Evolutionary conservation across 176 grass and related monocot species (phyloP).

Genomic region (Luzula sylvatica): DNA sequence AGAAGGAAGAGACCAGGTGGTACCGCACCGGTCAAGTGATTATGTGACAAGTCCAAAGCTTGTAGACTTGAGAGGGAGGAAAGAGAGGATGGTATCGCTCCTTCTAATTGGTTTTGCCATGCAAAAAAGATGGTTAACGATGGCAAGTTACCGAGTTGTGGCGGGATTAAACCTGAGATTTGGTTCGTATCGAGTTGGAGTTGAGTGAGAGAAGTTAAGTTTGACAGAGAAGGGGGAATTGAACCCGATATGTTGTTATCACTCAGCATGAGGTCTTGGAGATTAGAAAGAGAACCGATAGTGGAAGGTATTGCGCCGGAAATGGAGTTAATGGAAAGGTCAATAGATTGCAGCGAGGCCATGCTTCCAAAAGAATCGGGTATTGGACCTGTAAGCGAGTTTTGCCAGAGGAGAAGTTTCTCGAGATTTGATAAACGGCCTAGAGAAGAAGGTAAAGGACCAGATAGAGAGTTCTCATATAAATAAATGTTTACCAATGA

Average conservation of each 20-base stretch:
- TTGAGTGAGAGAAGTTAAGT: constrained; percentile 55
- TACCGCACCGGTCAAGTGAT: constrained; percentile 59
- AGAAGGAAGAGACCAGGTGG: constrained; percentile 69
- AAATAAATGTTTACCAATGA: constrained; percentile 77
- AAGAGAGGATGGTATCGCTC: constrained; percentile 50
- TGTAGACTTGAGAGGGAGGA: constrained; percentile 41
- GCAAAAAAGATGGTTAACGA: constrained; percentile 57
- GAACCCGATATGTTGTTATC: constrained; percentile 93
- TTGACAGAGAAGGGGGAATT: constrained; percentile 49
- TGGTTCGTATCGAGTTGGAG: constrained; percentile 92
- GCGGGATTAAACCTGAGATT: constrained; percentile 72
- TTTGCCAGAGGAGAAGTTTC: constrained; percentile 92
- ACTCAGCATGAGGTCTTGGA: constrained; percentile 93
- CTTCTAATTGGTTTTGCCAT: constrained; percentile 89
- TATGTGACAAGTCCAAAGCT: constrained; percentile 82
- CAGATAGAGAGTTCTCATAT: constrained; percentile 82
- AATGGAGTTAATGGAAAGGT: constrained; percentile 93
- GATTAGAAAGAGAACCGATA: constrained; percentile 33
- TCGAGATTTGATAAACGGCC: constrained; percentile 44
- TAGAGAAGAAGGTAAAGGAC: constrained; percentile 43
- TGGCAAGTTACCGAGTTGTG: constrained; percentile 44
- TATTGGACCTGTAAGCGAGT: constrained; percentile 69
- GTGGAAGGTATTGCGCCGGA: constrained; percentile 55
- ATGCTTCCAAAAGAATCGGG: constrained; percentile 72
- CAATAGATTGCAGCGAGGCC: constrained; percentile 45